Evolutionary conservation across 768 basidiomycete species (phyloP), one percentile per base, ranked within the genome.

Genomic region (Hygrocybe punicea): DNA sequence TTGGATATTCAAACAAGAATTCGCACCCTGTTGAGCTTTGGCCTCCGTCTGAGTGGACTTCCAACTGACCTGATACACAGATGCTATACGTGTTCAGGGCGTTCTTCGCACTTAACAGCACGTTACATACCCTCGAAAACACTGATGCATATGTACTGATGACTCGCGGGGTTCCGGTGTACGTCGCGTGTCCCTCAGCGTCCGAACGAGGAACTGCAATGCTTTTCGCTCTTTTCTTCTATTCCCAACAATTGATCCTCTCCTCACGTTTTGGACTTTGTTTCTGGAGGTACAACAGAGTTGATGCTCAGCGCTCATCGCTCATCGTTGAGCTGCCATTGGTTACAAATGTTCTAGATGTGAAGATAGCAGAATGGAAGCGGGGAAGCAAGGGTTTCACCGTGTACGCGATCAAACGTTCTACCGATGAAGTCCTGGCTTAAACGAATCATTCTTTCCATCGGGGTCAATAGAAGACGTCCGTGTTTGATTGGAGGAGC

Each of bases 271-370:
- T 73, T 91, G 48, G 87, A 89, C 47, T 93, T 89, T 65, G 89
- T 84, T 10, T 75, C 89, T 57, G 91, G 93, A 65, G 91, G 91
- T 2, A 93, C 67, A 93, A 93, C 63, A 77, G 85, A 57, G 75
- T 67, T 16, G 91, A 93, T 67, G 90, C 91, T 0, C 74, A 76
- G 17, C 65, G 84, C 34, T 74, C n/a, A n/a, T n/a, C 67, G 90
- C 91, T 0, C 74, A 76, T 17, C 65, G 84, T 35, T 74, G 89
- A 40, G 86, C 88, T 3, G 71, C 74, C 5, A 81, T 79, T 24
- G 75, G n/a, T 79, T 6, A 73, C 76, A 40, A 84, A 79, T 59
- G 75, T 80, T 3, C 52, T 87, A 29, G 76, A 70, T 2, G 59
- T 72, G 16, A 74, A 80, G 9, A 64, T 70, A 39, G 56, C 52